Base-by-base conservation (phyloP, 2,329 filamentous ascomycete species). In the Rutstroemia sp. region DNA sequence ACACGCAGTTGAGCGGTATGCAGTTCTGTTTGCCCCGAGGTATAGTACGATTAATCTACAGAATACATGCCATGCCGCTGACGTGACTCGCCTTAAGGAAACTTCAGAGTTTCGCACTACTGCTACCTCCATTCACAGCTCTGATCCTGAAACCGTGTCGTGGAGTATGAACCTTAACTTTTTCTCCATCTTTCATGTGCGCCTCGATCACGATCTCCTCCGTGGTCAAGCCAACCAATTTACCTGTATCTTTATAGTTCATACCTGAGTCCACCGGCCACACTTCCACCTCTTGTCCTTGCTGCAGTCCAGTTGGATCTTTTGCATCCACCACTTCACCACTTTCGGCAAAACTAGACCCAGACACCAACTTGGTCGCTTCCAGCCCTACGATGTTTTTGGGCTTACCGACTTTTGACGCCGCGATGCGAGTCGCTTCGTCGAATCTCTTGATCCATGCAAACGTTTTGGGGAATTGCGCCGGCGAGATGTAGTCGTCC, bases 381-480 rank as follows among this genome's bases (percentile, higher is more conserved):
- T 82, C 76, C 44, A 74, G 73, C 4, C 84, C 83, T 6, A 75
- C 72, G 34, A 86, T 60, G 1, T 66, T 73, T 38, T 67, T 67
- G 51, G 74, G 72, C 61, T 75, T 73, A 2, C 61, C 66, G 49
- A 67, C 63, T 37, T 65, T 65, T 19, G 66, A 61, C 54, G 72
- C 75, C 1, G 78, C 77, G 6, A 68, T 68, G 5, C 72, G 70
- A 1, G 82, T 65, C 2, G 73, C 74, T 16, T 65, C 66, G 52
- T 78, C 71, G 70, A 88, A 89, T n/a, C 86, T 75, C 45, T 72
- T 68, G 17, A 87, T 75, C 83, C 84, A 89, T 1, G 78, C 78
- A 65, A 80, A 86, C 0, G 82, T 78, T 56, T 73, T 77, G 0
- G 85, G 86, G 63, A 80, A 87, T 41, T 70, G 71, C 17, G 69